These are phyloP conservation scores for Pseudonitzschia pungens DNA, from an alignment of 108 stramenopile species.

Conservation along the genomic window DNA sequence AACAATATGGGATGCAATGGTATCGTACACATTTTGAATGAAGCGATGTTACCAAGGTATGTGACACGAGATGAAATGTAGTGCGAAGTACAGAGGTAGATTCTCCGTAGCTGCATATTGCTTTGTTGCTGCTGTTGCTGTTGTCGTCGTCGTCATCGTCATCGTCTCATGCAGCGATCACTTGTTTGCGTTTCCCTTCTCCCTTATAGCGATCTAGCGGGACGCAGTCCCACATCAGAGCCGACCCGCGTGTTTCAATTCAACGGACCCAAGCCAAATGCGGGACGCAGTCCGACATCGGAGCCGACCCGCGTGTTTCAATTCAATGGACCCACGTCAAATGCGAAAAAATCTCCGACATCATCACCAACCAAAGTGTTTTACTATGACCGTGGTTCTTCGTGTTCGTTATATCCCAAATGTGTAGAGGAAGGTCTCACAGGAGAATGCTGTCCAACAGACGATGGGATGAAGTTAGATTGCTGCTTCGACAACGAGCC, in stretches of 20 bases:
- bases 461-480: slow-evolving; percentile 28
- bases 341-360: no score
- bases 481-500: slow-evolving; percentile 28
- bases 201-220: no score
- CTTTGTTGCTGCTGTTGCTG: no score
- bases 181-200: no score
- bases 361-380: no score
- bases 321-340: no score
- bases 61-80: background rate
- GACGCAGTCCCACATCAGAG: no score
- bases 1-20: slow-evolving; percentile 12
- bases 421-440: background rate
- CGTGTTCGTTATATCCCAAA: background rate
- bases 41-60: slow-evolving; percentile 10
- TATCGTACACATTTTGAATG: slow-evolving; percentile 1
- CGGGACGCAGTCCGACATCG: background rate
- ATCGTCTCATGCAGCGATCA: no score
- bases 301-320: background rate
- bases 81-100: no score
- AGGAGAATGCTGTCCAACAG: slow-evolving; percentile 47
- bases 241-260: no score
- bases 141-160: background rate
- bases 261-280: background rate
- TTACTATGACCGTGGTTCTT: no score
- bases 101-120: no score